Base-by-base conservation (phyloP, 2,329 filamentous ascomycete species). In the Calonectria henricotiae region DNA sequence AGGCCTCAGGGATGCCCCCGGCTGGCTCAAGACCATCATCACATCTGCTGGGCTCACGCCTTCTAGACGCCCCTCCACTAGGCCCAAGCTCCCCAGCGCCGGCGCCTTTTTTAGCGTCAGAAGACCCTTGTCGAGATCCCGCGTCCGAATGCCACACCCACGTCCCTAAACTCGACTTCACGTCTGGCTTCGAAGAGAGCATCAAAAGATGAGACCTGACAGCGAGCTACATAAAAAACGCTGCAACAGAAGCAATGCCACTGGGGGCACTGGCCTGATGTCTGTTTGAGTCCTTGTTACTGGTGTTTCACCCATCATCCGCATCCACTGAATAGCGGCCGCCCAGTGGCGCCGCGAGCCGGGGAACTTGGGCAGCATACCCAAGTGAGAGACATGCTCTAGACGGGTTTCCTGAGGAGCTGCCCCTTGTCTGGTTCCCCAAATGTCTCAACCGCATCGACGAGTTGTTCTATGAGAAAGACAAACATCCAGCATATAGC, bases 71-170 rank as follows among this genome's bases (percentile, higher is more conserved):
- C 75, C 76, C 75, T 76, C 75, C 71, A 76, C 69, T 71, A 67
- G 61, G 68, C 43, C 70, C 65, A 71, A 74, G 73, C 68, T 74
- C 65, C 70, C 69, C 74, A 75, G 76, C 71, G 66, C 71, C 71
- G 76, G 75, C 75, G 76, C 62, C 69, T 67, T 68, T 78, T 69
- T 78, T 77, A 78, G 76, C 76, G 76, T 72, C 65, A 41, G 46
- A 68, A 70, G 49, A 78, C 76, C 76, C 76, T 78, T 78, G 76
- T 78, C 74, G 39, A 74, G 74, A 76, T 78, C 76, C 75, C 76
- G 76, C 75, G 63, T 74, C 74, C 47, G 71, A 78, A 78, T 78
- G 76, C 74, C 76, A 78, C 76, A 78, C 76, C 76, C 75, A 77
- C 69, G 70, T 77, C 70, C 71, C 69, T 75, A 78, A 78, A 75